Base-by-base conservation (phyloP, 345 rosid genomes). In the Physaria fendleri region DNA sequence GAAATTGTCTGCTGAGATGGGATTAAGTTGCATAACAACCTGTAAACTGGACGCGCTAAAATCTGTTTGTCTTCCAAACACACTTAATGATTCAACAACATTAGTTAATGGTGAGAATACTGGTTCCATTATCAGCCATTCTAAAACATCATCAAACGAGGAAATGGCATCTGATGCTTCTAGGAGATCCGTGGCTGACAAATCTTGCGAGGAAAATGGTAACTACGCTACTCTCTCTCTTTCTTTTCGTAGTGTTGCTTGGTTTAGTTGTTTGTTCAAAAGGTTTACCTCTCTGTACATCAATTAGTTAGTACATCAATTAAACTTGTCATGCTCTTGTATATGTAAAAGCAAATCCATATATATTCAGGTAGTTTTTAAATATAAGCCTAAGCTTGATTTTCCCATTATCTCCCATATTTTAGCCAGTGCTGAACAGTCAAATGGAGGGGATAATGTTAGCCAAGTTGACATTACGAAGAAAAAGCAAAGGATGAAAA, bases 31-130 rank as follows among this genome's bases (percentile, higher is more conserved):
- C 74, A 87, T 93, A 66, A 85, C 74, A 13, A 78, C 97, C 5
- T 87, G 78, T 66, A 93, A 81, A 71, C 52, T 93, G 61, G 97
- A 93, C 68, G 94, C 95, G 47, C 88, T 89, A 44, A 89, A 93
- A 79, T 77, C 97, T 74, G 90, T 88, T 71, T 32, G 79, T 64
- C 77, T 53, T 73, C 69, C 67, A 66, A 69, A 37, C 67, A 84
- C 64, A 57, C 66, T 74, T 50, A 47, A 56, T 44, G 76, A 71
- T 51, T 47, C 49, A 21, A 11, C 75, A 57, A 35, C 65, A 22
- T 42, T 24, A 30, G 59, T 50, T 68, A 25, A 38, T 24, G 63
- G 51, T 48, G 72, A 74, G 29, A 60, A 22, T 53, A 12, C 22
- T 65, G 56, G 68, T 29, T 37, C 61, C 47, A 10, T 29, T 14